A percentile compares a stretch with the other conserved stretches of the same genome.
phyloP scores from a whole-genome alignment of 805 yeast species.

The Metschnikowia gelsemii region DNA sequence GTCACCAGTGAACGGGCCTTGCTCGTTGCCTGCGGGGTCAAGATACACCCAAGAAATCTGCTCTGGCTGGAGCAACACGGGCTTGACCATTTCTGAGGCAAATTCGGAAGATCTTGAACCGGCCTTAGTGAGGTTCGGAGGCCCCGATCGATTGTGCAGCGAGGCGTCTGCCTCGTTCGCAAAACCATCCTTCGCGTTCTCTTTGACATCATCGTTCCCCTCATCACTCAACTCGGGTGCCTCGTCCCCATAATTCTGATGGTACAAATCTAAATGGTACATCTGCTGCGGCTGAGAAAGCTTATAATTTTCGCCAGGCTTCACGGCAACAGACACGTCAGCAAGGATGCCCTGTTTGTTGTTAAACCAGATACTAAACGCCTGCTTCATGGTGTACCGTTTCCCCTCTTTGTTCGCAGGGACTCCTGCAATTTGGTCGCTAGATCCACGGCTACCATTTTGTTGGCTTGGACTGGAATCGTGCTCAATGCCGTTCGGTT shows the following conservation, averaged over 20 bases:
- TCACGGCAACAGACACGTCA: slow-evolving; percentile 10
- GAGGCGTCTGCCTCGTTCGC: no score
- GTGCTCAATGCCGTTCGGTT: slow-evolving; percentile 10
- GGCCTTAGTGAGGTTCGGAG: slow-evolving; percentile 6
- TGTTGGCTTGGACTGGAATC: slow-evolving; percentile 1
- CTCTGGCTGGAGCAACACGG: slow-evolving; percentile 17
- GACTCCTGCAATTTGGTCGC: slow-evolving; percentile 19
- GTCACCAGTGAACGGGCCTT: slow-evolving; percentile 77
- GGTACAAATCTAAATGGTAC: slow-evolving; percentile 37
- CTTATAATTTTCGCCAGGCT: slow-evolving; percentile 32
- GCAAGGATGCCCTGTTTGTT: slow-evolving; percentile 27
- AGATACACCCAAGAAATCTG: slow-evolving; percentile 67
- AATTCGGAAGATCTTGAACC: not conserved
- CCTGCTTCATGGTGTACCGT: slow-evolving; percentile 50
- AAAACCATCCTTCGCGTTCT: slow-evolving; percentile 3
- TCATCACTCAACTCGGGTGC: not conserved
- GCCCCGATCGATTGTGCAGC: no score
- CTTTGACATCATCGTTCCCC: slow-evolving; percentile 5
- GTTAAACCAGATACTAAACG: slow-evolving; percentile 51
- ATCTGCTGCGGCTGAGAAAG: slow-evolving; percentile 32
- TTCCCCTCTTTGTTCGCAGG: slow-evolving; percentile 43
- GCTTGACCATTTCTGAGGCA: not conserved
- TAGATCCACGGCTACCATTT: slow-evolving; percentile 3
- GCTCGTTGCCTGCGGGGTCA: slow-evolving; percentile 67
- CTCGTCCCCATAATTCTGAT: slow-evolving; percentile 6